These are phyloP conservation scores for Aegilops tauschii DNA, from an alignment of 176 grass and related monocot species.

Conservation along the genomic window DNA sequence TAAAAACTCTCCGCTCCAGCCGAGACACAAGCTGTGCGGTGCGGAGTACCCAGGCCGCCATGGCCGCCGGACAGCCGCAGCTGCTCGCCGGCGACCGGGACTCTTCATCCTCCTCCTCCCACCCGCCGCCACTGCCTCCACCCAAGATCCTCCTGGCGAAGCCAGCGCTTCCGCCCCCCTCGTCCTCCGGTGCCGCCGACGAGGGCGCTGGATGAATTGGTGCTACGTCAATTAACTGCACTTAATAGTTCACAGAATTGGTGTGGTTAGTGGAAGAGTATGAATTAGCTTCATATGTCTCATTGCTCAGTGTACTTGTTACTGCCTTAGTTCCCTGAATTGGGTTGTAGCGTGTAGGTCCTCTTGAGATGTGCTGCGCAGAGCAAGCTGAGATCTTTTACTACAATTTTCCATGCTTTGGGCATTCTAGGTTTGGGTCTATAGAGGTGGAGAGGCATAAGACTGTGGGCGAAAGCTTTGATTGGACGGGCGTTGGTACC, in stretches of 20 bases:
- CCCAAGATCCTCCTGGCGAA: constrained; percentile 96
- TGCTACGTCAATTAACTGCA: not conserved
- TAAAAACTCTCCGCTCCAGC: too few relatives aligned
- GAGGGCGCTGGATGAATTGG: not conserved
- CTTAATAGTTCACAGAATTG: not conserved
- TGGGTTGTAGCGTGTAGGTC: too few relatives aligned
- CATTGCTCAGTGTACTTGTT: not conserved
- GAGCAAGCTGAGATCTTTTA: too few relatives aligned
- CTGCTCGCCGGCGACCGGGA: constrained; percentile 24
- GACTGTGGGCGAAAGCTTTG: too few relatives aligned
- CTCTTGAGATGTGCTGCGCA: too few relatives aligned
- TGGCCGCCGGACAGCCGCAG: constrained; percentile 47
- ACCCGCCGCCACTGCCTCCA: constrained; percentile 48
- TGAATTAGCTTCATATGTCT: not conserved
- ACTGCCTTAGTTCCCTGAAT: not conserved
- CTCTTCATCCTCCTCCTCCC: constrained; percentile 25
- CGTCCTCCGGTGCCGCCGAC: constrained; percentile 33
- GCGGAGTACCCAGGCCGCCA: not conserved
- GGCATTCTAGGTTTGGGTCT: too few relatives aligned
- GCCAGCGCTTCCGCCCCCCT: constrained; percentile 29
- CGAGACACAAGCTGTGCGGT: not conserved
- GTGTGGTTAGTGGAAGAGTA: not conserved
- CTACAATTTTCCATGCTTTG: too few relatives aligned
- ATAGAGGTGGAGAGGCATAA: too few relatives aligned
- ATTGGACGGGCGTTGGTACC: too few relatives aligned